Evolutionary conservation across 2,329 filamentous ascomycete genomes (phyloP).

Genomic region (Pseudocercospora fijiensis): DNA sequence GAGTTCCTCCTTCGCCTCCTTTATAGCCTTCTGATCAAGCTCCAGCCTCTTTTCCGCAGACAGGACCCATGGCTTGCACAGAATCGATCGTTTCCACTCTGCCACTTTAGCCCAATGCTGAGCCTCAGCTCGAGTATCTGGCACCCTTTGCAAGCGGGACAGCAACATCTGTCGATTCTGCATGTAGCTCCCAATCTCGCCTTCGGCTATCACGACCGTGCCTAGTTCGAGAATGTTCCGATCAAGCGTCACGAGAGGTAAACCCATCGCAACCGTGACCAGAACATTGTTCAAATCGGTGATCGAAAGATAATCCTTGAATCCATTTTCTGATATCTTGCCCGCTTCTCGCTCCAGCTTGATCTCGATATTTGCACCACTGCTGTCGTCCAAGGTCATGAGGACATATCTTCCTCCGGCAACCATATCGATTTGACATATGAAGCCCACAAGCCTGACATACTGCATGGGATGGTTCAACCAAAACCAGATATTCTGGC

Average conservation of each 20-base stretch:
- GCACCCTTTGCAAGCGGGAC: constrained; percentile 52
- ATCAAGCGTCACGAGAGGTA: constrained; percentile 48
- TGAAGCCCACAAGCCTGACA: constrained; percentile 47
- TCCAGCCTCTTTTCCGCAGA: constrained; percentile 44
- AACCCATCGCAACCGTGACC: constrained; percentile 39
- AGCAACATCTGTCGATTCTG: constrained; percentile 54
- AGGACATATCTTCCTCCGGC: constrained; percentile 45
- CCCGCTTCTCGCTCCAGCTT: constrained; percentile 46
- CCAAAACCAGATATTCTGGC: constrained; percentile 56
- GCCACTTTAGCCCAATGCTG: constrained; percentile 54
- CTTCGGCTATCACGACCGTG: constrained; percentile 56
- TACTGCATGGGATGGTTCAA: constrained; percentile 55
- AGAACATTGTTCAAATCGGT: constrained; percentile 42
- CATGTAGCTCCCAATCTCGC: constrained; percentile 55
- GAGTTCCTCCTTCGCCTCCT: constrained; percentile 39
- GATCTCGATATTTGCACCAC: constrained; percentile 58
- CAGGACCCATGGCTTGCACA: constrained; percentile 56
- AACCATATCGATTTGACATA: constrained; percentile 44
- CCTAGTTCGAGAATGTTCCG: constrained; percentile 46
- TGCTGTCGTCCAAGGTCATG: constrained; percentile 61
- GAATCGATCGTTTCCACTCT: constrained; percentile 50
- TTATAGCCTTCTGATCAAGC: constrained; percentile 42
- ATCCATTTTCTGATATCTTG: background rate
- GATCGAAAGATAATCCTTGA: constrained; percentile 36
- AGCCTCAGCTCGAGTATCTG: constrained; percentile 56